A percentile compares a stretch with the other conserved stretches of the same genome.
Conservation (phyloP, 371 early-diverging fungal genomes). For the Mucor racemosus region DNA sequence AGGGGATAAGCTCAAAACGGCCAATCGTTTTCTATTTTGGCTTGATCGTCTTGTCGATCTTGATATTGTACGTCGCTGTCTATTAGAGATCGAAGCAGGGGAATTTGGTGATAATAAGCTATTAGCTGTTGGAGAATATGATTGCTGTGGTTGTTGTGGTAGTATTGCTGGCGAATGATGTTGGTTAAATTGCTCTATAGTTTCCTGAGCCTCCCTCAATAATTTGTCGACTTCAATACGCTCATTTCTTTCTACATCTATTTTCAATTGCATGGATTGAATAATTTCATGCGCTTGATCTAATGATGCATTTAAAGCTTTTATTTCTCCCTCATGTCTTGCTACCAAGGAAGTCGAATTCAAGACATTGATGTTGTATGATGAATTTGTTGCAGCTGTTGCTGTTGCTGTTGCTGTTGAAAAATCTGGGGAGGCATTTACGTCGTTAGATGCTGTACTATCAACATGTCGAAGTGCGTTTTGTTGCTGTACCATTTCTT, state of each 20-base stretch:
- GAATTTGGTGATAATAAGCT: neutral
- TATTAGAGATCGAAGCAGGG: neutral
- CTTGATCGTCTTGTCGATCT: neutral
- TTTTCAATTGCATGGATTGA: slow-evolving; percentile 8
- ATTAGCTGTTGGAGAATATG: neutral
- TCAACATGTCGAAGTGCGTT: neutral
- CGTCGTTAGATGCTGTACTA: neutral
- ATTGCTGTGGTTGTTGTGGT: neutral
- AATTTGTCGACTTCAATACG: slow-evolving; percentile 9
- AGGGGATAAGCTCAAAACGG: neutral
- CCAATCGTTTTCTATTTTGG: neutral
- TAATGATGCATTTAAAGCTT: slow-evolving; percentile 6
- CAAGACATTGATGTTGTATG: neutral
- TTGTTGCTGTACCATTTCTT: neutral
- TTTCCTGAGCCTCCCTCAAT: slow-evolving; percentile 23
- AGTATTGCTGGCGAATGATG: neutral
- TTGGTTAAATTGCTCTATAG: neutral
- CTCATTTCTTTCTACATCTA: slow-evolving; percentile 9
- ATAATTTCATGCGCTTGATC: slow-evolving; percentile 14
- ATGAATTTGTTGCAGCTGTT: neutral
- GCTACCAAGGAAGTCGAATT: neutral
- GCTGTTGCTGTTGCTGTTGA: neutral
- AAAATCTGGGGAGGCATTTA: neutral
- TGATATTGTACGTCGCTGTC: neutral
- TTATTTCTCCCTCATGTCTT: neutral